Conservation (phyloP, 2,329 filamentous ascomycete genomes). For the Epichloe festucae region DNA sequence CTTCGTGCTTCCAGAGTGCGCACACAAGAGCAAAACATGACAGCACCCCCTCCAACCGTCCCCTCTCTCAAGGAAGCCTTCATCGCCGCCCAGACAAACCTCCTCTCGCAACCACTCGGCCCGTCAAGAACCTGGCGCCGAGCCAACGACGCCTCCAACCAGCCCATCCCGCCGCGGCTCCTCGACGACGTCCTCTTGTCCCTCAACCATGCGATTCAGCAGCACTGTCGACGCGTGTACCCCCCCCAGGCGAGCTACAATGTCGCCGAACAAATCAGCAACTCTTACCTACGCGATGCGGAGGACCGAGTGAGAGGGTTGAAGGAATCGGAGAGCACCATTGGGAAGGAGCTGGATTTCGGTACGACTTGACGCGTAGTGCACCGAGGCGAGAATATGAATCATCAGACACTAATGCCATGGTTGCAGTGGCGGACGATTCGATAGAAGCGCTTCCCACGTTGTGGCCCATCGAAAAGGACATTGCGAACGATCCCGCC, state of each 20-base stretch:
- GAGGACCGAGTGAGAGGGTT: slow-evolving; percentile 24
- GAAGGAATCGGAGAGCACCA: slow-evolving; percentile 24
- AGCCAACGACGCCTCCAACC: slow-evolving; percentile 29
- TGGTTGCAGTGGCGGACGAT: slow-evolving; percentile 24
- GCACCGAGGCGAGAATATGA: neutral
- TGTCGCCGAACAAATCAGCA: slow-evolving; percentile 60
- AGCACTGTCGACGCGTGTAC: slow-evolving; percentile 54
- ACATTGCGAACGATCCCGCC: slow-evolving; percentile 23
- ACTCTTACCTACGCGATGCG: slow-evolving; percentile 41
- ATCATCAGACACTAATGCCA: neutral
- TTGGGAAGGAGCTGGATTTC: slow-evolving; percentile 30
- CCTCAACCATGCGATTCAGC: slow-evolving; percentile 48
- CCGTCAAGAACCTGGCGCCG: slow-evolving; percentile 41
- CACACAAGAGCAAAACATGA: neutral
- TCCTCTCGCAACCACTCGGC: slow-evolving; percentile 45
- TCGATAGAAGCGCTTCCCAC: slow-evolving; percentile 33
- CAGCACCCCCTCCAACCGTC: slow-evolving; percentile 34
- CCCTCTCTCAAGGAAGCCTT: slow-evolving; percentile 53
- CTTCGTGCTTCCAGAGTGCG: too few relatives aligned
- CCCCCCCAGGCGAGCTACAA: slow-evolving; percentile 54
- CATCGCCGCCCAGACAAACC: slow-evolving; percentile 46
- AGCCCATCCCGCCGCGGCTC: slow-evolving; percentile 31
- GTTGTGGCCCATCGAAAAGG: slow-evolving; percentile 31
- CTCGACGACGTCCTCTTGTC: slow-evolving; percentile 44
- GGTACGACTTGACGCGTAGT: slow-evolving; percentile 16